phyloP scores from a whole-genome alignment of 2,329 filamentous ascomycete genomes.

The Ophioceras dolichostomum region DNA sequence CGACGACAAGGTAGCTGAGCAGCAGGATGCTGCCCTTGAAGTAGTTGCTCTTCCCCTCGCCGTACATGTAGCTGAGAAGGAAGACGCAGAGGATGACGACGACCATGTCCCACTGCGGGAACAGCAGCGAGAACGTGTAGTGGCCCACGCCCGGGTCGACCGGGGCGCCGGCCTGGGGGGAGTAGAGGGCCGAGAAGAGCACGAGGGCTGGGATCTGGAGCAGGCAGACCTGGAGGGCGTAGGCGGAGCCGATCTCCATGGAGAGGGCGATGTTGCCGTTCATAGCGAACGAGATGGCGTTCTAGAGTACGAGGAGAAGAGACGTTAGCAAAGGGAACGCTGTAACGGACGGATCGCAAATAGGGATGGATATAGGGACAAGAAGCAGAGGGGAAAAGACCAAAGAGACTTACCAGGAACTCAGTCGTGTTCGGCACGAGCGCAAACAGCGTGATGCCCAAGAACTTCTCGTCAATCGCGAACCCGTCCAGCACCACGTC shows the following conservation, averaged over 20 bases:
- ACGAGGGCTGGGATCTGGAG: slow-evolving; percentile 90
- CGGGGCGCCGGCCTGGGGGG: slow-evolving; percentile 17
- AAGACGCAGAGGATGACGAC: slow-evolving; percentile 95
- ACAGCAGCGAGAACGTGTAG: slow-evolving; percentile 76
- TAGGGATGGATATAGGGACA: slow-evolving; percentile 2
- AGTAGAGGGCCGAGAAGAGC: slow-evolving; percentile 71
- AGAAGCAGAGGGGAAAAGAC: not conserved
- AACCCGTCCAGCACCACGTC: slow-evolving; percentile 89
- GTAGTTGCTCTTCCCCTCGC: slow-evolving; percentile 98
- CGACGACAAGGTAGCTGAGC: slow-evolving; percentile 82
- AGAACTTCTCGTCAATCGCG: slow-evolving; percentile 90
- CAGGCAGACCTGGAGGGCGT: slow-evolving; percentile 90
- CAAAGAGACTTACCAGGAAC: slow-evolving; percentile 58
- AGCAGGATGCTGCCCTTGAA: slow-evolving; percentile 97
- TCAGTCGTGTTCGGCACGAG: slow-evolving; percentile 97
- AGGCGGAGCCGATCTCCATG: slow-evolving; percentile 98
- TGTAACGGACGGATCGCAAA: too few relatives aligned
- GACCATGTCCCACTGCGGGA: slow-evolving; percentile 99
- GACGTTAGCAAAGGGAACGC: not conserved
- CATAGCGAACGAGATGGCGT: slow-evolving; percentile 98
- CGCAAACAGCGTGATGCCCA: slow-evolving; percentile 93
- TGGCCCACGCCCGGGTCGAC: slow-evolving; percentile 27
- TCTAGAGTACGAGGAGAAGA: slow-evolving; percentile 35
- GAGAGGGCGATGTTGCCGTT: slow-evolving; percentile 97
- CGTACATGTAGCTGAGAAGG: slow-evolving; percentile 92